Conservation (phyloP, 139 green algal genomes). For the Nannochloris sp. region DNA sequence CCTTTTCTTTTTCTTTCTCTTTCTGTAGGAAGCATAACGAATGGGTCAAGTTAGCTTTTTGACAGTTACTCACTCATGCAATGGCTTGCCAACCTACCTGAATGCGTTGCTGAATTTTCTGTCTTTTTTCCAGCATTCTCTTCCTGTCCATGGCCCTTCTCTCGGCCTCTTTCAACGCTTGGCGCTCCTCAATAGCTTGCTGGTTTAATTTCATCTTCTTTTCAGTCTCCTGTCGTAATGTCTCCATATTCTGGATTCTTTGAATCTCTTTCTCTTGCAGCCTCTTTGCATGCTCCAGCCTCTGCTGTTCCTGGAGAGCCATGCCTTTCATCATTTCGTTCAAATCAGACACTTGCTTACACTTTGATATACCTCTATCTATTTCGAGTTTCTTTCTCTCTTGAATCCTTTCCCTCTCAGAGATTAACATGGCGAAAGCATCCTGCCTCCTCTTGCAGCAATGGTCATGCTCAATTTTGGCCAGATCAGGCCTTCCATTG, state of each 20-base stretch:
- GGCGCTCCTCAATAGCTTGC: background rate
- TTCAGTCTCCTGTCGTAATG: conserved; percentile 2
- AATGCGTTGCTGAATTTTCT: background rate
- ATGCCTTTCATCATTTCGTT: conserved; percentile 18
- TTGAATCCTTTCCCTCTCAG: conserved; percentile 10
- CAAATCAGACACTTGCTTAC: conserved; percentile 6
- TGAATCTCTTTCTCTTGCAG: conserved; percentile 39
- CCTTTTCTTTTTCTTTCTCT: background rate
- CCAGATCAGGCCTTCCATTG: conserved; percentile 36
- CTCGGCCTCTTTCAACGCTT: background rate
- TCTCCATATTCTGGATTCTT: conserved; percentile 25
- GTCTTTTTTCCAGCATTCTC: background rate
- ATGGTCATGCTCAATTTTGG: conserved; percentile 53
- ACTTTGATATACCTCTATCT: background rate
- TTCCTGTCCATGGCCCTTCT: conserved; percentile 4
- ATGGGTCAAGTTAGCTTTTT: no score
- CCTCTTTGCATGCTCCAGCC: conserved; percentile 12
- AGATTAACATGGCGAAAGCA: conserved; percentile 47
- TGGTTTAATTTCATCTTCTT: background rate
- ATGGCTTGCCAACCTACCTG: background rate
- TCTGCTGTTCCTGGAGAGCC: background rate
- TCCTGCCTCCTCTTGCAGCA: conserved; percentile 59
- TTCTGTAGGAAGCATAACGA: background rate
- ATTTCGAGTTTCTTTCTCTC: conserved; percentile 3
- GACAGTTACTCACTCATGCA: background rate